Percentiles rank a stretch among this genome's conserved stretches.
Conservation (phyloP, 192 early-diverging fungal species). For the Radiomyces spectabilis region DNA sequence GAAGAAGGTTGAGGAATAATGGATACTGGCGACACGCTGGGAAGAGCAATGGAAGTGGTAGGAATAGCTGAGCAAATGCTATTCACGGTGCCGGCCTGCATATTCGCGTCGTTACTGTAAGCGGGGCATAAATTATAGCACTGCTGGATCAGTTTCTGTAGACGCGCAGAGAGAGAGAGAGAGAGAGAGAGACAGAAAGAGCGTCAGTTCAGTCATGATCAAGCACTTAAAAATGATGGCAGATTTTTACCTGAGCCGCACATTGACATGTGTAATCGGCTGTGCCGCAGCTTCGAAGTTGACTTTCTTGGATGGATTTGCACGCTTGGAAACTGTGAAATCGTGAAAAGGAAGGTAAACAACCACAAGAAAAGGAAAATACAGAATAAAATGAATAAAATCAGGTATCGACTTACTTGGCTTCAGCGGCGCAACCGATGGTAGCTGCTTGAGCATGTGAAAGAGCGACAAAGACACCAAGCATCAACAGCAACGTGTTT, state of each 20-base stretch:
- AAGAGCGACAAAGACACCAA: not conserved
- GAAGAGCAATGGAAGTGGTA: not conserved
- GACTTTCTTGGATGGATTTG: conserved; percentile 6
- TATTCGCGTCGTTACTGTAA: conserved; percentile 8
- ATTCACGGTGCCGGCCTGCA: conserved; percentile 8
- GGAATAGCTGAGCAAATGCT: conserved; percentile 14
- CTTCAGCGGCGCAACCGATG: conserved; percentile 17
- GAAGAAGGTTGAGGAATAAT: no score
- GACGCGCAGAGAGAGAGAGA: no score
- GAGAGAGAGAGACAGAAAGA: not conserved
- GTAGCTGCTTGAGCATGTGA: not conserved
- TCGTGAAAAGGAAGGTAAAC: no score
- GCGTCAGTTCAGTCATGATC: not conserved
- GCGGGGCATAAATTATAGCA: conserved; percentile 20
- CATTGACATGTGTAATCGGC: conserved; percentile 23
- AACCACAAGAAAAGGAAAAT: not conserved
- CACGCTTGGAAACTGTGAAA: conserved; percentile 21
- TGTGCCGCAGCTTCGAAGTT: conserved; percentile 10
- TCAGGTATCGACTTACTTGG: conserved; percentile 11
- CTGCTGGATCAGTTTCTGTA: conserved; percentile 13
- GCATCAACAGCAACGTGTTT: not conserved
- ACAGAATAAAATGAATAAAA: not conserved
- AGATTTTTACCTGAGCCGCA: conserved; percentile 8
- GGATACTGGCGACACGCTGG: no score
- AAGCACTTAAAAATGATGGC: not conserved